Base-by-base conservation (phyloP, 2,329 filamentous ascomycete genomes). In the Pseudogymnoascus pannorum region DNA sequence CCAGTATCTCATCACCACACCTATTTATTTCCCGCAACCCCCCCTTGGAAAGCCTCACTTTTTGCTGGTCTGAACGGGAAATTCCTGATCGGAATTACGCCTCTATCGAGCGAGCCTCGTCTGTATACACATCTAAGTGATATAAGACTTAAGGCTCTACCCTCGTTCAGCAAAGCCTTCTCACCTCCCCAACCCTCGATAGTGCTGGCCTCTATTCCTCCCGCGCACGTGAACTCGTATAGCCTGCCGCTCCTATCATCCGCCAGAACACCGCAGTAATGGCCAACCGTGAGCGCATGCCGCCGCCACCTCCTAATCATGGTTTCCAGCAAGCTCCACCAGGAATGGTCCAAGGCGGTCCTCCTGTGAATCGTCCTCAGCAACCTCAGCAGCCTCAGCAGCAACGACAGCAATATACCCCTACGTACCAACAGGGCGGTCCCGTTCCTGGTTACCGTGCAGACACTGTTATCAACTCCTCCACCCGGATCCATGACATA, bases 401-500 rank as follows among this genome's bases (percentile, higher is more conserved):
- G 11, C 31, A n/a, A 9, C 18, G 38, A 11, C 33, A 60, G 12
- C 20, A 33, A 7, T 18, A 59, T 59, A 5, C 57, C 18, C 33
- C 33, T 26, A 22, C 35, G 31, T 35, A 31, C 6, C 24, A 57
- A 22, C 59, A 33, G 48, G 42, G 33, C 42, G 60, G 33, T n/a
- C n/a, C 40, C 20, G 8, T 14, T 18, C n/a, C 59, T 4, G 24
- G 33, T 24, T 33, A 60, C 20, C 36, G 38, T 7, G 24, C 20
- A 58, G 54, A 35, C 29, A 58, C 54, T 31, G 9, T 58, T 58
- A 58, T 58, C 54, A 58, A 58, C 31, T 9, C 11, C 16, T 35
- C 48, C 31, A 38, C 48, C 18, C 58, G 64, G 22, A 62, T 69
- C 24, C 57, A 61, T 4, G 68, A 71, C 26, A 64, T 71, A 40